A percentile compares a stretch with the other conserved stretches of the same genome.
Conservation (phyloP, 495 filamentous ascomycete species). For the Aspergillus baeticus region DNA sequence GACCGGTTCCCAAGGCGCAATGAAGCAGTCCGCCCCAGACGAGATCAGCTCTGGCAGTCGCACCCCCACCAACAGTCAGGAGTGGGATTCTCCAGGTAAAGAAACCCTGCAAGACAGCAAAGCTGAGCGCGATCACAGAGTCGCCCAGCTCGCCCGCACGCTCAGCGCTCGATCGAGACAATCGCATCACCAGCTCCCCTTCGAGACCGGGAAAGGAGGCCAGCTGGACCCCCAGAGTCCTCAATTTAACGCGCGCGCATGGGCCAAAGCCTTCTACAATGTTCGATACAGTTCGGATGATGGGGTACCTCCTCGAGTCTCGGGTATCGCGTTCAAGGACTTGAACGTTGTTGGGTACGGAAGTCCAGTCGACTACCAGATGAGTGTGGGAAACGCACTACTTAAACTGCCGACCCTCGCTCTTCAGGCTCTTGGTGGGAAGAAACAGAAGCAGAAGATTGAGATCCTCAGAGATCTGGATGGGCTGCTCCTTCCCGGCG, state of each 20-base stretch:
- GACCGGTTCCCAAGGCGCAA: too few species aligned
- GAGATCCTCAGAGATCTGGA: constrained; percentile 71
- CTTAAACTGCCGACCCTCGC: constrained; percentile 51
- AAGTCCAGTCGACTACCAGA: constrained; percentile 74
- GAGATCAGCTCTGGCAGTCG: background rate
- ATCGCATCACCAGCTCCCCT: constrained; percentile 3
- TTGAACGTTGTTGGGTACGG: constrained; percentile 76
- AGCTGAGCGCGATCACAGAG: background rate
- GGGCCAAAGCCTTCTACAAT: constrained; percentile 24
- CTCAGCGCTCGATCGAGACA: background rate
- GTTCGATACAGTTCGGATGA: constrained; percentile 11
- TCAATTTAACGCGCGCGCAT: constrained; percentile 33
- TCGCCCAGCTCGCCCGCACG: constrained; percentile 5
- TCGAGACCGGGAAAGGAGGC: background rate
- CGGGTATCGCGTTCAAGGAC: constrained; percentile 52
- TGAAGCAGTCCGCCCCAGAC: background rate
- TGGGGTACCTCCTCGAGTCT: background rate
- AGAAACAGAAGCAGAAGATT: constrained; percentile 54
- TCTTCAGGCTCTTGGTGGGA: constrained; percentile 38
- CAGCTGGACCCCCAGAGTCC: constrained; percentile 33
- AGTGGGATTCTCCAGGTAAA: background rate
- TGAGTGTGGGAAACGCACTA: constrained; percentile 67
- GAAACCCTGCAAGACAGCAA: background rate
- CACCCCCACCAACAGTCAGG: background rate
- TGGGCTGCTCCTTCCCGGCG: constrained; percentile 67